Evolutionary conservation across 495 filamentous ascomycete genomes (phyloP), one percentile per base, ranked within the genome.

Genomic region (Oleoguttula mirabilis): DNA sequence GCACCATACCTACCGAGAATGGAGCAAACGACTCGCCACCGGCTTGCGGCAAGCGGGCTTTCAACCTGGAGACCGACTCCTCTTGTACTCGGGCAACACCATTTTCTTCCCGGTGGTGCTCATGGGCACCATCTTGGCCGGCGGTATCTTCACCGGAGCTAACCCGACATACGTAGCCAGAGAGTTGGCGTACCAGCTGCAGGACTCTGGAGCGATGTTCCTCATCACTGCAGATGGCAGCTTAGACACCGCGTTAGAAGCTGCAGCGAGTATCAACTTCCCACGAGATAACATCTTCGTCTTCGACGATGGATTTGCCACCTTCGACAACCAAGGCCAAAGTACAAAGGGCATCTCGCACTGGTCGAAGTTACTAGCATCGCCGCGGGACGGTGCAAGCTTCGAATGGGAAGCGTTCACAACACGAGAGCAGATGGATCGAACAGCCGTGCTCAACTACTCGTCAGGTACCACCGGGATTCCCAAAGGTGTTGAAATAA

Each of bases 401-500:
- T 60, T 60, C 39, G 24, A 22, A 12, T 65, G 61, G 60, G 43
- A 51, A 16, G 52, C 57, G 10, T 38, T 55, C 14, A 44, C 31
- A 2, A 54, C 51, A 12, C 40, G 44, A 17, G 41, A 55, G 15
- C 36, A 55, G 12, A 44, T 57, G 14, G 39, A 59, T 23, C 32
- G 41, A 3, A 60, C 60, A 3, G 45, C 57, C 14, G 50, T 52
- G 11, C 66, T 88, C 39, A 85, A 85, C 51, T 86, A 86, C 60
- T 76, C 69, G 40, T 74, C 69, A 36, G 85, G 85, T 2, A 93
- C 85, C 6, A 92, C 84, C 0, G 85, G 85, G 3, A 66, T 83
- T 4, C 80, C 85, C 11, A 93, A 92, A 56, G 85, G 85, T 17
- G 85, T 88, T 19, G 77, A 82, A 58, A 77, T 90, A 47, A 71